Percentiles rank a stretch among this genome's conserved stretches.
phyloP scores from a whole-genome alignment of 2,329 filamentous ascomycete genomes.

The Pseudocercospora cruenta region DNA sequence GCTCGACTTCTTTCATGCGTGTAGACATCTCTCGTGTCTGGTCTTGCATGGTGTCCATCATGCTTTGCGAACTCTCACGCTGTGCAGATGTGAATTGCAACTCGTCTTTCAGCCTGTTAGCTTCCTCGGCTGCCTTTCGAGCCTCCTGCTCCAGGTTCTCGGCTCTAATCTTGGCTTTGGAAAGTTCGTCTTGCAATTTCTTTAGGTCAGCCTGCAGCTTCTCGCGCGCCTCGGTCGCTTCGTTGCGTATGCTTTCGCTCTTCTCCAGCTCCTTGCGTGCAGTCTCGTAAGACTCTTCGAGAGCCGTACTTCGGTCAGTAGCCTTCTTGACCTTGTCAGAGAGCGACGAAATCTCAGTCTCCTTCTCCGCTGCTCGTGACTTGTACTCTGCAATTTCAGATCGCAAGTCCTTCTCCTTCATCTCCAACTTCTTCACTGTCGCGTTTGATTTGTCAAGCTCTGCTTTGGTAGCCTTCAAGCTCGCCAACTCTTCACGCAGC shows the following conservation, averaged over 20 bases:
- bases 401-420: slow-evolving; percentile 78
- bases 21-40: slow-evolving; percentile 85
- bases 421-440: slow-evolving; percentile 77
- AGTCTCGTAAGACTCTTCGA: slow-evolving; percentile 78
- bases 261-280: slow-evolving; percentile 77
- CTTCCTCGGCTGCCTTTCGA: slow-evolving; percentile 68
- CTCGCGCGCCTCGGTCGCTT: slow-evolving; percentile 73
- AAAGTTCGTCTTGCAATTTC: slow-evolving; percentile 72
- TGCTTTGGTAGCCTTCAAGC: slow-evolving; percentile 74
- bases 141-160: slow-evolving; percentile 76
- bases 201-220: slow-evolving; percentile 71
- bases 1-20: slow-evolving; percentile 86
- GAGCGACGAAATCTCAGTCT: slow-evolving; percentile 74
- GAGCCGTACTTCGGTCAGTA: slow-evolving; percentile 68
- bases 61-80: slow-evolving; percentile 79
- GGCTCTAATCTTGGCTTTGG: slow-evolving; percentile 58
- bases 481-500: slow-evolving; percentile 74
- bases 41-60: slow-evolving; percentile 91
- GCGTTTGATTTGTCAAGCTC: slow-evolving; percentile 66
- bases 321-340: slow-evolving; percentile 79
- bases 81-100: slow-evolving; percentile 82
- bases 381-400: slow-evolving; percentile 72
- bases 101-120: slow-evolving; percentile 72
- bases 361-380: slow-evolving; percentile 71
- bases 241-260: slow-evolving; percentile 76